Evolutionary conservation across 352 stramenopile genomes (phyloP).

Genomic region (Phytopythium vexans): DNA sequence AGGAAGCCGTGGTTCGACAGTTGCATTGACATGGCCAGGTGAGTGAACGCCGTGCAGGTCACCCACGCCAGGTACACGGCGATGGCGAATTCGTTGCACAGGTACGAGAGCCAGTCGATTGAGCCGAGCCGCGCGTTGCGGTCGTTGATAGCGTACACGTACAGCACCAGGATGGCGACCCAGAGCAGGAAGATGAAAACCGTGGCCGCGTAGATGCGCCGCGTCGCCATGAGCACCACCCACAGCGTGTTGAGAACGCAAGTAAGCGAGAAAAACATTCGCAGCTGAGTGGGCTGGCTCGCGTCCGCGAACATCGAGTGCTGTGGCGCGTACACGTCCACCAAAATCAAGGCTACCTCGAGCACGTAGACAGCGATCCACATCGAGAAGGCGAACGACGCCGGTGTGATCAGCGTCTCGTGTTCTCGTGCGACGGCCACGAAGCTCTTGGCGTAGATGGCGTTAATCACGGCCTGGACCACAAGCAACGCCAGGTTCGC

Average conservation of each 20-base stretch:
- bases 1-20: slow-evolving; percentile 46
- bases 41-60: slow-evolving; percentile 57
- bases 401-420: slow-evolving; percentile 71
- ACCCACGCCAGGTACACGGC: slow-evolving; percentile 82
- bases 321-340: slow-evolving; percentile 61
- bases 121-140: slow-evolving; percentile 28
- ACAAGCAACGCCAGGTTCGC: slow-evolving; percentile 59
- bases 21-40: slow-evolving; percentile 71
- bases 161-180: slow-evolving; percentile 70
- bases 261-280: slow-evolving; percentile 56
- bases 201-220: slow-evolving; percentile 51
- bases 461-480: slow-evolving; percentile 63
- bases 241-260: slow-evolving; percentile 68
- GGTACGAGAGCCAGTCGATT: slow-evolving; percentile 66
- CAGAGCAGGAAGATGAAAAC: slow-evolving; percentile 68
- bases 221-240: slow-evolving; percentile 56
- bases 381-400: slow-evolving; percentile 54
- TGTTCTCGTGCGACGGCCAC: slow-evolving; percentile 45
- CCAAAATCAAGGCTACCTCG: slow-evolving; percentile 56
- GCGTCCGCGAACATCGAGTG: slow-evolving; percentile 72
- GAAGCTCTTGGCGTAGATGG: slow-evolving; percentile 57
- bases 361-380: slow-evolving; percentile 72
- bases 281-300: slow-evolving; percentile 58
- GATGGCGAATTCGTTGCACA: slow-evolving; percentile 74
- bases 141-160: slow-evolving; percentile 79